phyloP scores from a whole-genome alignment of 2,329 filamentous ascomycete species.

The Emmonsia crescens region DNA sequence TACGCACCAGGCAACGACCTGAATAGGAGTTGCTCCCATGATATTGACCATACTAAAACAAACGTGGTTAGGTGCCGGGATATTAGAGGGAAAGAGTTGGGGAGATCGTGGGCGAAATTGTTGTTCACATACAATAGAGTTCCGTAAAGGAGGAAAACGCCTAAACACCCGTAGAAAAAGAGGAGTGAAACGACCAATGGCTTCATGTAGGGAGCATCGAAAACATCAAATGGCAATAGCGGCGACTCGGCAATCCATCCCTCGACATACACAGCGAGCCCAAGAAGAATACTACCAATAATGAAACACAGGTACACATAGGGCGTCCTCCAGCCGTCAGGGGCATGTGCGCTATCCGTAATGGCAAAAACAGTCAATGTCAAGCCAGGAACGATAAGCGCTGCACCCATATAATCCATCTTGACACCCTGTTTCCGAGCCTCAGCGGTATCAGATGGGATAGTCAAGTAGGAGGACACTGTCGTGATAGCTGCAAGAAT shows the following conservation, averaged over 20 bases:
- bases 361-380: constrained; percentile 64
- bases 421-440: constrained; percentile 30
- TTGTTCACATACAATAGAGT: constrained; percentile 50
- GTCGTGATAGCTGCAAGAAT: constrained; percentile 40
- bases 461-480: constrained; percentile 36
- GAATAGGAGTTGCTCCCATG: constrained; percentile 48
- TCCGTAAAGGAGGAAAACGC: constrained; percentile 58
- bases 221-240: constrained; percentile 58
- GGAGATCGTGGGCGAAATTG: no score
- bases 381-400: constrained; percentile 52
- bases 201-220: constrained; percentile 58
- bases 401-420: constrained; percentile 61
- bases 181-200: constrained; percentile 51
- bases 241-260: constrained; percentile 58
- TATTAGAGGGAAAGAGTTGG: neutral
- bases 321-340: constrained; percentile 59
- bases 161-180: constrained; percentile 57
- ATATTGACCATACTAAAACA: constrained; percentile 47
- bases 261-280: constrained; percentile 57
- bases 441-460: constrained; percentile 39
- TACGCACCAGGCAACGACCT: constrained; percentile 57
- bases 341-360: constrained; percentile 60
- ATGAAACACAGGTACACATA: constrained; percentile 59
- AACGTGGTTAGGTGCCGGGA: neutral
- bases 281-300: constrained; percentile 51